Evolutionary conservation across 2,329 filamentous ascomycete genomes (phyloP).

Genomic region (Penicillium sp.): DNA sequence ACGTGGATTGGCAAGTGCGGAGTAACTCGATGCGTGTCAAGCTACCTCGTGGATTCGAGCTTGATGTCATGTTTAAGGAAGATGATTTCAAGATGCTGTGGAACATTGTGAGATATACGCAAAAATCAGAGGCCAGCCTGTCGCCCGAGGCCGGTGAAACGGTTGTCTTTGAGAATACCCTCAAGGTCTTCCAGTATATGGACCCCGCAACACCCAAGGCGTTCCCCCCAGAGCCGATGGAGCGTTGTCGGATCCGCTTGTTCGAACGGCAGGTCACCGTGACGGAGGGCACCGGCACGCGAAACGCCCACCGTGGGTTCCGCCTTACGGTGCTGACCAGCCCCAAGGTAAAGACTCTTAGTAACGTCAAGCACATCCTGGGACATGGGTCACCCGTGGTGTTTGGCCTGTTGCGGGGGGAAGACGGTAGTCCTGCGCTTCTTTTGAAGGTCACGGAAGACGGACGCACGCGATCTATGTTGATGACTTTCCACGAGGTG

Average conservation of each 20-base stretch:
- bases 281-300: conserved; percentile 70
- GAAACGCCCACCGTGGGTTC: conserved; percentile 76
- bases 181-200: conserved; percentile 79
- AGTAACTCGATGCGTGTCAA: conserved; percentile 66
- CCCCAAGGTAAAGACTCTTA: conserved; percentile 73
- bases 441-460: conserved; percentile 70
- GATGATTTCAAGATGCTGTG: conserved; percentile 77
- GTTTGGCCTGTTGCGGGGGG: conserved; percentile 74
- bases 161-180: conserved; percentile 66
- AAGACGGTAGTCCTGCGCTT: conserved; percentile 68
- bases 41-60: conserved; percentile 72
- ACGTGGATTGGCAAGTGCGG: conserved; percentile 76
- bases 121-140: conserved; percentile 71
- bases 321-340: conserved; percentile 77
- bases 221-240: conserved; percentile 75
- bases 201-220: conserved; percentile 69
- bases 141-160: conserved; percentile 69
- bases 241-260: conserved; percentile 70
- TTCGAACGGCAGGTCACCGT: conserved; percentile 72
- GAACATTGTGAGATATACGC: conserved; percentile 83
- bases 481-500: conserved; percentile 75
- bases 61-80: conserved; percentile 71
- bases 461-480: conserved; percentile 67
- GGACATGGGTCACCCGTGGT: conserved; percentile 67
- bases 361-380: conserved; percentile 71